Evolutionary conservation across 345 rosid genomes (phyloP).

Genomic region (Arabis alpina): DNA sequence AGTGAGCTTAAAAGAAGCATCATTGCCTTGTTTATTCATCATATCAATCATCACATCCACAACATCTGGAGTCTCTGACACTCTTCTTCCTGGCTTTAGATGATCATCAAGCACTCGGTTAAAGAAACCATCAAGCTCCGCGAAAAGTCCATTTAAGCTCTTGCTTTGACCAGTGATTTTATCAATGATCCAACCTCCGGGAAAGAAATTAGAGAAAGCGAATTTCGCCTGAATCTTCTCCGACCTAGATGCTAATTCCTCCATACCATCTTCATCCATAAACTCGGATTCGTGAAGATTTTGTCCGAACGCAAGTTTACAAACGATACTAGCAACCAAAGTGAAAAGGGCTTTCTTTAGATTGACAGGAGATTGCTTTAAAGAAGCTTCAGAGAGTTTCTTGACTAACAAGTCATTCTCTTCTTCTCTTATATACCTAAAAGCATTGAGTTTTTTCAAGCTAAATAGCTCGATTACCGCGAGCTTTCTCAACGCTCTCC

Average conservation of each 20-base stretch:
- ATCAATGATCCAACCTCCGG: slow-evolving; percentile 56
- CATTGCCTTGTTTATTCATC: slow-evolving; percentile 37
- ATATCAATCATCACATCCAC: slow-evolving; percentile 48
- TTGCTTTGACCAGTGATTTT: slow-evolving; percentile 38
- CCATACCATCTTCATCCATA: slow-evolving; percentile 31
- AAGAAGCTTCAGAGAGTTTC: slow-evolving; percentile 39
- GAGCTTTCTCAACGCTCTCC: slow-evolving; percentile 51
- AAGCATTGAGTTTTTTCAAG: slow-evolving; percentile 40
- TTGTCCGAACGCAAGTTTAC: slow-evolving; percentile 46
- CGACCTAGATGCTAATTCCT: slow-evolving; percentile 43
- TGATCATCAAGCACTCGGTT: slow-evolving; percentile 50
- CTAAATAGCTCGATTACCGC: slow-evolving; percentile 41
- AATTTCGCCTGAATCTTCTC: slow-evolving; percentile 39
- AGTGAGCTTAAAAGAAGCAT: slow-evolving; percentile 38
- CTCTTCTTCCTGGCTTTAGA: slow-evolving; percentile 46
- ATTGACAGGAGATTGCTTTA: slow-evolving; percentile 43
- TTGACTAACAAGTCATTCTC: slow-evolving; percentile 42
- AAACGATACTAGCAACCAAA: slow-evolving; percentile 40
- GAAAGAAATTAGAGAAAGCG: slow-evolving; percentile 40
- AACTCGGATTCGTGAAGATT: slow-evolving; percentile 46
- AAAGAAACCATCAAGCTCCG: slow-evolving; percentile 39
- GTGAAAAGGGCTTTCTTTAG: slow-evolving; percentile 42
- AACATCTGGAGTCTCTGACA: slow-evolving; percentile 39
- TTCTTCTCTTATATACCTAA: slow-evolving; percentile 46
- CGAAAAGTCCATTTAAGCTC: slow-evolving; percentile 40